Base-by-base conservation (phyloP, 805 yeast genomes). In the Metschnikowia chrysomelidarum region DNA sequence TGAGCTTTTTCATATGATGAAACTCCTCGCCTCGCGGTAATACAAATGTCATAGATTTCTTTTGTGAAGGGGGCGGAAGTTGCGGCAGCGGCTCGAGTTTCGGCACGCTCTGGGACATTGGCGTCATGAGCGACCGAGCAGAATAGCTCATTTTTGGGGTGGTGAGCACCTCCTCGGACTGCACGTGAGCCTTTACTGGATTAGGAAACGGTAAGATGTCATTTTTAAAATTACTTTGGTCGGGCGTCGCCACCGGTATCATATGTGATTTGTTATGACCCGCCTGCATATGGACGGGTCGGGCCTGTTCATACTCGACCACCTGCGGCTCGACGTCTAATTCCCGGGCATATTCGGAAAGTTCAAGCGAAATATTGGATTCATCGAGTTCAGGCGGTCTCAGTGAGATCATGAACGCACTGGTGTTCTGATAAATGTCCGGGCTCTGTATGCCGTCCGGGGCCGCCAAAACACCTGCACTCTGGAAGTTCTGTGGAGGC, bases 21-120 rank as follows among this genome's bases (percentile, higher is more conserved):
- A 59, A 54, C 36, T 64, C 69, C 26, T 62, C 63, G 4, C 63
- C 63, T 27, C 56, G 54, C 4, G 66, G 44, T 19, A 63, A 41
- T 0, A 64, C 56, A 14, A 62, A 41, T 17, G 54, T 45, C 40
- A 54, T 54, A 5, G 58, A 41, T 9, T 59, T 49, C 4, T 59
- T 30, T 5, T 57, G 47, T 5, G 53, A 33, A 3, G 67, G 63
- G 2, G 67, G 67, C 4, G 69, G 69, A 6, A 62, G 44, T 36
- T 62, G 69, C 3, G 69, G 68, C 6, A 67, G 57, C 1, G 65
- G 59, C 38, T 59, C 57, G 0, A 50, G 34, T 31, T 47, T 37
- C 4, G 28, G 29, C 2, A 14, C 40, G 10, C 24, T 31, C 24
- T 17, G 35, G 8, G 40, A 18, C 31, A 31, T 23, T 5, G 40